Evolutionary conservation across 495 filamentous ascomycete genomes (phyloP).

Genomic region (Podospora conica): DNA sequence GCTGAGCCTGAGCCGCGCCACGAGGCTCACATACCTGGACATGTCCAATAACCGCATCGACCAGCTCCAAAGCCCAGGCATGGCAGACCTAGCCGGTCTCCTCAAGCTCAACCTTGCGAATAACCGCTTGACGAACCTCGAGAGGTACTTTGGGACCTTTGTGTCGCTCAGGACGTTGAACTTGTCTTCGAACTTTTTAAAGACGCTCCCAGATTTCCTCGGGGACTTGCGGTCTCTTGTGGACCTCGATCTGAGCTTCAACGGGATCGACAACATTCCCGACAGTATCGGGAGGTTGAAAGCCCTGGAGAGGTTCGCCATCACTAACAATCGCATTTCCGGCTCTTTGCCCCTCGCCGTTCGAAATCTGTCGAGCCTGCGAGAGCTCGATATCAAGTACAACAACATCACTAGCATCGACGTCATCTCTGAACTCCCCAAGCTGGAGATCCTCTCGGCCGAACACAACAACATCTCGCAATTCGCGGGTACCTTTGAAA

Average conservation of each 20-base stretch:
- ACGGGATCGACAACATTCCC: constrained; percentile 70
- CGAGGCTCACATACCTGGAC: constrained; percentile 78
- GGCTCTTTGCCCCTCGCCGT: constrained; percentile 68
- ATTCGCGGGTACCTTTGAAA: constrained; percentile 79
- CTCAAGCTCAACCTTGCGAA: constrained; percentile 90
- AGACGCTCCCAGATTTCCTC: constrained; percentile 75
- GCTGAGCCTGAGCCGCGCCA: constrained; percentile 74
- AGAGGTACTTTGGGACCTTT: constrained; percentile 74
- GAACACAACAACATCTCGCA: constrained; percentile 88
- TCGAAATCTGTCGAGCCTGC: constrained; percentile 64
- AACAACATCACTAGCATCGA: constrained; percentile 84
- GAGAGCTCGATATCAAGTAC: constrained; percentile 89
- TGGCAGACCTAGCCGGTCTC: constrained; percentile 57
- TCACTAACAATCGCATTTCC: constrained; percentile 85
- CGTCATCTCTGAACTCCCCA: constrained; percentile 71
- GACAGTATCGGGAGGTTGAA: constrained; percentile 68
- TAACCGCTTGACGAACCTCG: constrained; percentile 73
- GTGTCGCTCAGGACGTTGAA: constrained; percentile 72
- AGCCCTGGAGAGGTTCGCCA: constrained; percentile 80
- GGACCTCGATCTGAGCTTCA: constrained; percentile 96
- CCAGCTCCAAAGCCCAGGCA: constrained; percentile 73
- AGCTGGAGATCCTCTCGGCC: constrained; percentile 75
- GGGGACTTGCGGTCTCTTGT: constrained; percentile 76
- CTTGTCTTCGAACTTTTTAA: constrained; percentile 85
- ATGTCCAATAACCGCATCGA: constrained; percentile 91